Evolutionary conservation across 1,284 basidiomycete genomes (phyloP).

Genomic region (Chondrostereum purpureum): DNA sequence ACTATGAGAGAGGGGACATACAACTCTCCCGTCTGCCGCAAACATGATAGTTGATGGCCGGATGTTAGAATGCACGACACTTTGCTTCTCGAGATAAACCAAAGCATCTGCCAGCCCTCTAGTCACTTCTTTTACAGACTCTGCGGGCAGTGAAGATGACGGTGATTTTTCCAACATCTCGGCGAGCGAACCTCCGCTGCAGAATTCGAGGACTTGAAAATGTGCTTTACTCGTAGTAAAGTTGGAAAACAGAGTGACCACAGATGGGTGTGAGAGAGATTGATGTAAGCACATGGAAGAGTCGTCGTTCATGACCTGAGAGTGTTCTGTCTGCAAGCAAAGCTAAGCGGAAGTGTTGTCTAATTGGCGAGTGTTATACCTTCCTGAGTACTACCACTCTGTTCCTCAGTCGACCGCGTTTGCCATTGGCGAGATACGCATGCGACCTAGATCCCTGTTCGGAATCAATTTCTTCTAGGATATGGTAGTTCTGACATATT

Average conservation of each 20-base stretch:
- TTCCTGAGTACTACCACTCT: conserved; percentile 36
- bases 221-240: conserved; percentile 27
- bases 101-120: conserved; percentile 37
- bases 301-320: conserved; percentile 10
- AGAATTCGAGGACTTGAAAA: conserved; percentile 41
- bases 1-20: conserved; percentile 12
- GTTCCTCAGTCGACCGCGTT: conserved; percentile 32
- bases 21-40: conserved; percentile 26
- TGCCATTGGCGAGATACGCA: conserved; percentile 34
- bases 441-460: conserved; percentile 18
- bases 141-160: conserved; percentile 23
- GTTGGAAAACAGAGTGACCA: conserved; percentile 39
- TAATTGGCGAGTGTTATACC: conserved; percentile 17
- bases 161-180: conserved; percentile 22
- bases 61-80: conserved; percentile 32
- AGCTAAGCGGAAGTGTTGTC: conserved; percentile 2
- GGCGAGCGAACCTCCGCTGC: conserved; percentile 32
- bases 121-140: conserved; percentile 30
- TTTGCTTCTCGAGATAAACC: conserved; percentile 34
- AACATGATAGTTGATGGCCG: conserved; percentile 28
- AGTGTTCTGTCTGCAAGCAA: conserved; percentile 2
- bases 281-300: conserved; percentile 28
- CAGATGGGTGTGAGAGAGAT: conserved; percentile 40
- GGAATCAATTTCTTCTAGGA: conserved; percentile 28
- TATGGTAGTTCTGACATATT: conserved; percentile 30